These are phyloP conservation scores for Yarrowia sp. DNA, from an alignment of 805 yeast genomes.

Conservation along the genomic window DNA sequence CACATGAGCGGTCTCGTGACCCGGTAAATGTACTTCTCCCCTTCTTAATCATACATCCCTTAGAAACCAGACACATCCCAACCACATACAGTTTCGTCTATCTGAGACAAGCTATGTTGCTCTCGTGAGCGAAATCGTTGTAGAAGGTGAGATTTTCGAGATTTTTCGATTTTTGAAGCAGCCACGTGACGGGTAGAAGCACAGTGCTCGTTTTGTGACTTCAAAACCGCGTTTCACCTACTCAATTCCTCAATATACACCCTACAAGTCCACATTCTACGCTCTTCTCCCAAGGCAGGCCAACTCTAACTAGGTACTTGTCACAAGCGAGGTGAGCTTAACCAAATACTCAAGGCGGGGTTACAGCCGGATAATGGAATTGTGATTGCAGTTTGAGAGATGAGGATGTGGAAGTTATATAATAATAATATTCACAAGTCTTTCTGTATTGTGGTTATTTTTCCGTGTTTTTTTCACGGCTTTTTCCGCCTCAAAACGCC, in stretches of 20 bases:
- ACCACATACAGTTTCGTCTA: slow-evolving; percentile 11
- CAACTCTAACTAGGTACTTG: slow-evolving; percentile 10
- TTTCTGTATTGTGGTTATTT: too few species aligned
- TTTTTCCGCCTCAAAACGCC: background rate
- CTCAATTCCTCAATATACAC: background rate
- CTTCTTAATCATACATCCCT: too few species aligned
- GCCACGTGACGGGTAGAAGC: too few species aligned
- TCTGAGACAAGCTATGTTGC: slow-evolving; percentile 13
- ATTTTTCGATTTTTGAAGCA: background rate
- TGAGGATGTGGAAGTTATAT: too few species aligned
- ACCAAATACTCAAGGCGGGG: slow-evolving; percentile 23
- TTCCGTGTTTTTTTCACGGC: background rate
- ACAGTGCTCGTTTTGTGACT: too few species aligned
- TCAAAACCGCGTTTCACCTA: background rate
- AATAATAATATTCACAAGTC: too few species aligned
- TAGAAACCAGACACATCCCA: background rate
- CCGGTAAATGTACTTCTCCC: background rate
- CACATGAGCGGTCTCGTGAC: background rate
- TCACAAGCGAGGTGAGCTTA: slow-evolving; percentile 16
- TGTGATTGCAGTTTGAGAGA: background rate
- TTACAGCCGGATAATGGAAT: slow-evolving; percentile 5
- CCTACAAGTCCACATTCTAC: background rate
- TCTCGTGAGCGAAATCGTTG: background rate
- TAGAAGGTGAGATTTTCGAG: background rate
- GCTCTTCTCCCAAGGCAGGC: slow-evolving; percentile 31